Evolutionary conservation across 202 grass and related monocot genomes (phyloP).

Genomic region (Zoysia matrella): DNA sequence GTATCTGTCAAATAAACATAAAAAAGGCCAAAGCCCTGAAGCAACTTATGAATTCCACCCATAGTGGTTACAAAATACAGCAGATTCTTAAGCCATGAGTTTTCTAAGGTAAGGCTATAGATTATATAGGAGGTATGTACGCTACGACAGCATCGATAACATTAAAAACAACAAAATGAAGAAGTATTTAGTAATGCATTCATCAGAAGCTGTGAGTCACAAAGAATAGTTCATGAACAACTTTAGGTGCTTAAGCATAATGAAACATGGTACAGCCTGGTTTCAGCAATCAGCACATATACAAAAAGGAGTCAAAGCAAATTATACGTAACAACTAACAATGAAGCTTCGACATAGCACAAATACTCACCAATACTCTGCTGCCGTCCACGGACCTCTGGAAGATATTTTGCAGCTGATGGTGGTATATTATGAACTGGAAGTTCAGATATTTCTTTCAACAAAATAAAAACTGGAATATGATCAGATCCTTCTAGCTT

Average conservation of each 20-base stretch:
- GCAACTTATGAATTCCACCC: conserved; percentile 8
- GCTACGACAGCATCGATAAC: conserved; percentile 15
- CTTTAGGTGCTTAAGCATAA: conserved; percentile 9
- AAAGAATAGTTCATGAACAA: conserved; percentile 5
- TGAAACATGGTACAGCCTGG: neutral
- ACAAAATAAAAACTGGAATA: conserved; percentile 84
- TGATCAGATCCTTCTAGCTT: conserved; percentile 99
- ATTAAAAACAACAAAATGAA: conserved; percentile 11
- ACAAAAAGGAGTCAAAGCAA: conserved; percentile 7
- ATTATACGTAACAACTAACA: neutral
- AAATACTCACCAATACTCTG: conserved; percentile 77
- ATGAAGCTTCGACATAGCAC: neutral
- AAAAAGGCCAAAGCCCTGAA: conserved; percentile 11
- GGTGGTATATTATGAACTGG: conserved; percentile 68
- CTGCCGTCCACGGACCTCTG: conserved; percentile 85
- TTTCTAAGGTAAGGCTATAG: neutral
- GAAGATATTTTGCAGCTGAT: conserved; percentile 84
- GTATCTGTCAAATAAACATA: neutral
- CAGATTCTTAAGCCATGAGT: neutral
- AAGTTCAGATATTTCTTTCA: conserved; percentile 72
- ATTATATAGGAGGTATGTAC: neutral
- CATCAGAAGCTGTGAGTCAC: neutral
- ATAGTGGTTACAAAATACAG: neutral
- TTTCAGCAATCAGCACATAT: conserved; percentile 16
- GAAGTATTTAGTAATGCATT: conserved; percentile 13